phyloP scores from a whole-genome alignment of 257 asterid genomes.

The Echium plantagineum region DNA sequence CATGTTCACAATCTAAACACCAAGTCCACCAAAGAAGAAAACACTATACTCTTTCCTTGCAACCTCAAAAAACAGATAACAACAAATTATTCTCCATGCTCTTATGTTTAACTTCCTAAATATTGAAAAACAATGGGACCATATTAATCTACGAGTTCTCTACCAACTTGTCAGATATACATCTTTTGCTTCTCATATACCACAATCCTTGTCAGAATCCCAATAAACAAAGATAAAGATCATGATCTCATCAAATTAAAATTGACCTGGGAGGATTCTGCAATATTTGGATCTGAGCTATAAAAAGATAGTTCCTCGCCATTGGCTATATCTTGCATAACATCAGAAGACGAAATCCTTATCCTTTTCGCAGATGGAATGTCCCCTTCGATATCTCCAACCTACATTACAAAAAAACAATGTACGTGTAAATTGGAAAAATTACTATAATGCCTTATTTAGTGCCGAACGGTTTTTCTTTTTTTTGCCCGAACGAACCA shows the following conservation, averaged over 20 bases:
- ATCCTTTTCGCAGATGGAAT: slow-evolving; percentile 64
- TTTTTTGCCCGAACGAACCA: too few species aligned
- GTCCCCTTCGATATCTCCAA: slow-evolving; percentile 85
- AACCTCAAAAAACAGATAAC: too few species aligned
- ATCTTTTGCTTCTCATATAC: too few species aligned
- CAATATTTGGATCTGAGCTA: slow-evolving; percentile 63
- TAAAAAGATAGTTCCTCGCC: slow-evolving; percentile 86
- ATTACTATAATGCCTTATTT: not conserved
- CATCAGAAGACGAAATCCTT: slow-evolving; percentile 76
- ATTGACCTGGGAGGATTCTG: slow-evolving; percentile 71
- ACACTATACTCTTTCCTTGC: too few species aligned
- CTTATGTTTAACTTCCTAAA: too few species aligned
- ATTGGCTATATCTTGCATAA: slow-evolving; percentile 63
- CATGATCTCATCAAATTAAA: slow-evolving; percentile 14
- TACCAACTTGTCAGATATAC: too few species aligned
- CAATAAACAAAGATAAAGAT: slow-evolving; percentile 5
- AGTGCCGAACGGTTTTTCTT: too few species aligned
- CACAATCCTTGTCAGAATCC: not conserved
- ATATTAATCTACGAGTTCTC: too few species aligned
- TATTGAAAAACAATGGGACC: too few species aligned
- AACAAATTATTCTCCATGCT: too few species aligned
- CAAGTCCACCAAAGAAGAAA: too few species aligned
- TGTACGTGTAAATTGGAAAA: not conserved
- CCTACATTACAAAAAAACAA: slow-evolving; percentile 34
- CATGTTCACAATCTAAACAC: too few species aligned